Percentiles rank a stretch among this genome's conserved stretches.
Evolutionary conservation across 2,329 filamentous ascomycete species (phyloP).

Genomic region (Hortaea werneckii): DNA sequence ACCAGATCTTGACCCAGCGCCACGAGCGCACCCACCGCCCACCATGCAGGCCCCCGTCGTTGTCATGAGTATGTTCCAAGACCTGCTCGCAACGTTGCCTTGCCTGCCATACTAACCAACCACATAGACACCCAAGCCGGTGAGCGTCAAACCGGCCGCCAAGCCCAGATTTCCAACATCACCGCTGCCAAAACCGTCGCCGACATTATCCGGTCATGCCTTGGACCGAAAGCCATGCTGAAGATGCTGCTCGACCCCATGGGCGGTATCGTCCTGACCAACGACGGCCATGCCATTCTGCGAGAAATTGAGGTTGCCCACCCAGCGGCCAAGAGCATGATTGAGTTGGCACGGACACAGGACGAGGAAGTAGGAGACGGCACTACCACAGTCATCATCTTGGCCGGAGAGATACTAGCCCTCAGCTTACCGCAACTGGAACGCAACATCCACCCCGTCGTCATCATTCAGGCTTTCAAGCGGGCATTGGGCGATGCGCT

Average conservation of each 20-base stretch:
- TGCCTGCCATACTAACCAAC: neutral
- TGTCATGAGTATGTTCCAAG: slow-evolving; percentile 28
- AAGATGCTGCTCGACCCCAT: slow-evolving; percentile 98
- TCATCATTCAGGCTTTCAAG: slow-evolving; percentile 98
- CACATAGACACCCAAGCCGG: slow-evolving; percentile 69
- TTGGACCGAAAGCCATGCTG: slow-evolving; percentile 97
- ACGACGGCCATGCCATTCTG: slow-evolving; percentile 95
- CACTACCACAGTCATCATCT: slow-evolving; percentile 95
- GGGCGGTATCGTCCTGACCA: slow-evolving; percentile 94
- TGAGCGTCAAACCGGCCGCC: slow-evolving; percentile 90
- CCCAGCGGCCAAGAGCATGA: slow-evolving; percentile 99
- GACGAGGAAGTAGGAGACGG: slow-evolving; percentile 98
- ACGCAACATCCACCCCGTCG: slow-evolving; percentile 96
- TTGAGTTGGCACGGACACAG: slow-evolving; percentile 95
- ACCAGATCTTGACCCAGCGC: slow-evolving; percentile 2
- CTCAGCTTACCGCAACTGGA: slow-evolving; percentile 94
- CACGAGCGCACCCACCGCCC: slow-evolving; percentile 5
- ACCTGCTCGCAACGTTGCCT: no score
- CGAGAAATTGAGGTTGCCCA: slow-evolving; percentile 98
- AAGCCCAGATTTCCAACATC: slow-evolving; percentile 97
- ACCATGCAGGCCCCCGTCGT: slow-evolving; percentile 34
- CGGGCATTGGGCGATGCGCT: slow-evolving; percentile 88
- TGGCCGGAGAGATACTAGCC: slow-evolving; percentile 93
- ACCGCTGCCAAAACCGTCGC: slow-evolving; percentile 97
- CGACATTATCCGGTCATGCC: slow-evolving; percentile 98